phyloP scores from a whole-genome alignment of 2,329 filamentous ascomycete genomes.

The Talaromyces sp. region DNA sequence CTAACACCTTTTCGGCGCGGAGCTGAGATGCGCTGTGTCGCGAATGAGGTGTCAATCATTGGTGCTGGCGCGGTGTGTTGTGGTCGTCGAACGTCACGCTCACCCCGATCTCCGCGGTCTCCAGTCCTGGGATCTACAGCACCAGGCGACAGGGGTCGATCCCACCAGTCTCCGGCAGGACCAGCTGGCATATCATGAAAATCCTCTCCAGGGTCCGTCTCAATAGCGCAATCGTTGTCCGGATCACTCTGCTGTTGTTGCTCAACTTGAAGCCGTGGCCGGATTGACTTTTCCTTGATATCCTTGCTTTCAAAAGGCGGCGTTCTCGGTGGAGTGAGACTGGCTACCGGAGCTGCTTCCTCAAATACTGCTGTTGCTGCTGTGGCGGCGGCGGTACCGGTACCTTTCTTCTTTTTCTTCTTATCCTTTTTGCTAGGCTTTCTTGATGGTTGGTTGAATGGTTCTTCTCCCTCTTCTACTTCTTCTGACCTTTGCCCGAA shows the following conservation, averaged over 20 bases:
- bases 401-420: constrained; percentile 20
- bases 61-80: constrained; percentile 7
- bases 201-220: constrained; percentile 9
- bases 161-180: constrained; percentile 9
- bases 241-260: not conserved
- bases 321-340: constrained; percentile 34
- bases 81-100: constrained; percentile 1
- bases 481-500: not conserved
- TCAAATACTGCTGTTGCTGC: constrained; percentile 15
- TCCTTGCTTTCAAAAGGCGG: constrained; percentile 24
- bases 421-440: constrained; percentile 25
- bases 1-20: constrained; percentile 26
- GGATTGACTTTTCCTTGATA: constrained; percentile 3
- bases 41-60: constrained; percentile 32
- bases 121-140: not conserved
- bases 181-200: constrained; percentile 2
- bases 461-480: constrained; percentile 4
- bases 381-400: not conserved
- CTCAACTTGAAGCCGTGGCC: not conserved
- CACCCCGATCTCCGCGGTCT: not conserved
- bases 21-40: constrained; percentile 23
- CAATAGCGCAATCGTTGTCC: constrained; percentile 8
- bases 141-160: constrained; percentile 7
- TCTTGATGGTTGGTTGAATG: constrained; percentile 11
- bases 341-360: constrained; percentile 14